Evolutionary conservation across 192 early-diverging fungal genomes (phyloP), one percentile per base, ranked within the genome.

Genomic region (Gonapodya prolifera): DNA sequence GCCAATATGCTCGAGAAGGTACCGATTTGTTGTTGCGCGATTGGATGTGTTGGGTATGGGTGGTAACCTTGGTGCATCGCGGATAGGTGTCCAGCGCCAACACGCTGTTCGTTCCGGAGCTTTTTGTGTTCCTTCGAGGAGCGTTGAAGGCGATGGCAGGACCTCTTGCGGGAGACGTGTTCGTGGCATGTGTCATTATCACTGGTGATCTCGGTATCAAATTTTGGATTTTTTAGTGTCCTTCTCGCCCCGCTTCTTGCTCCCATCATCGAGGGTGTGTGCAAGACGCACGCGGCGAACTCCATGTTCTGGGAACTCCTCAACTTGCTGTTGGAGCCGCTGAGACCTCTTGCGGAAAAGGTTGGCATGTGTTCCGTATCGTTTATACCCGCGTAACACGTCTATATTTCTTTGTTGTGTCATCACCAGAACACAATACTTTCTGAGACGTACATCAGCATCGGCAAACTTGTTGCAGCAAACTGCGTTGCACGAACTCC

Each of bases 401-500:
- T n/a, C n/a, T n/a, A n/a, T n/a, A n/a, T n/a, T n/a, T n/a, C n/a
- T n/a, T n/a, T n/a, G n/a, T n/a, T n/a, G n/a, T n/a, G n/a, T 23
- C 45, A 61, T 61, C 23, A 23, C 8, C 45, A 61, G 45, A 23
- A 61, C 45, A 23, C 45, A 61, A 61, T 8, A 16, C 23, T 61
- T 61, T 8, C 45, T 61, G 45, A 8, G 45, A 61, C 23, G 45
- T 61, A 61, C 45, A 16, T 61, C 23, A 16, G 8, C 23, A 8
- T 61, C 45, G 45, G 45, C 8, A 23, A 61, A 61, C 45, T 16
- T 16, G 45, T 23, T 23, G 23, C 8, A 61, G 23, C 45, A 61
- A 61, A 23, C 23, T 61, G 45, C 45, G 8, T 16, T 61, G 71
- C 79, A 23, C 89, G 95, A 17, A 80, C 77, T 73, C 95, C 96